Evolutionary conservation across 805 yeast species (phyloP), one percentile per base, ranked within the genome.

Genomic region (Wickerhamiella vanderwaltii): DNA sequence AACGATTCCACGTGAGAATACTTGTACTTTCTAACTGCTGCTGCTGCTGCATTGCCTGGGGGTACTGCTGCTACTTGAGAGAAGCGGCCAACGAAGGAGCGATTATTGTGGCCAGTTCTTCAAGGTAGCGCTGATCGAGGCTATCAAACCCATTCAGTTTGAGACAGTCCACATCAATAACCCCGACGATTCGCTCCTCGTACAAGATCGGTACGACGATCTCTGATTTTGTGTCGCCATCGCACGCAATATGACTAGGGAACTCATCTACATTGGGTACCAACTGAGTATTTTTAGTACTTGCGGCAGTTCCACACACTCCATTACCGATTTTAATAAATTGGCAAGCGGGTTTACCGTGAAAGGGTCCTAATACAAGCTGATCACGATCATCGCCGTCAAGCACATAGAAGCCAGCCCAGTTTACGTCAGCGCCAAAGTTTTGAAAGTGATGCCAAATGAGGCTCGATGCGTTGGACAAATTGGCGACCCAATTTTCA

Each of bases 191-290:
- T 12, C 53, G 53, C 2, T 62, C 60, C 9, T 59, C 53, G 20
- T 57, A 57, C 0, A 75, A 53, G 5, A 87, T 72, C 0, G 97
- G 97, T 1, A 88, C 87, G 16, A 91, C 97, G 23, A 88, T 81
- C 56, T 88, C 98, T 58, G 94, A 81, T 48, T 79, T 71, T 0
- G 97, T 88, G 45, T 78, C 94, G 0, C 95, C 94, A 62, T 91
- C 98, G 62, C 98, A 88, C 0, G 97, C 97, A 49, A 88, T 91
- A 57, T 88, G 97, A 1, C 94, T 94, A 0, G 94, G 94, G 52
- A 75, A 85, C 50, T 71, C 58, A 16, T 79, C 67, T 2, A 88
- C 97, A 57, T 88, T 73, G 1, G 69, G 66, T 9, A 88, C 95
- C 5, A 86, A 54, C 55, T 85, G 94, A 1, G 94, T 80, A 33